Evolutionary conservation across 257 asterid genomes (phyloP), one percentile per base, ranked within the genome.

Genomic region (Fraxinus quadrangulata): DNA sequence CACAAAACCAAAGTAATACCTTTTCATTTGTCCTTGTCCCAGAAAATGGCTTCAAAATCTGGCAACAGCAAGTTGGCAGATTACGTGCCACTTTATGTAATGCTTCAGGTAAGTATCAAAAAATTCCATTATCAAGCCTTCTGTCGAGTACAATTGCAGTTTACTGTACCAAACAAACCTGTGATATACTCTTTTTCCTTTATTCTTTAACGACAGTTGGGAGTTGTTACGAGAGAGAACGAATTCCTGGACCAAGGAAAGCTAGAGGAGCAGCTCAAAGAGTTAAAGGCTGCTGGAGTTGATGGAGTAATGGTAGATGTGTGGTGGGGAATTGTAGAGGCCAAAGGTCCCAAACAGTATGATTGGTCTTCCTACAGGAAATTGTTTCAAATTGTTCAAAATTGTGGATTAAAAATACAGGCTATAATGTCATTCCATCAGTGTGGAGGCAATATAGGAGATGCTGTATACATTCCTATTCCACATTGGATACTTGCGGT

Each of bases 291-390:
- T 28, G 96, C 89, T 4, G 97, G 85, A 16, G 89, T 90, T 0
- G 98, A 94, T 67, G 97, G 98, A 21, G 86, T 94, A 30, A 94
- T 92, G 98, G 97, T 94, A 67, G 98, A 94, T 74, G 94, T 94
- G 24, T 91, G 98, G 97, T 92, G 98, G 97, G 96, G 98, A 7
- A 86, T 92, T 3, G 77, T 88, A 12, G 98, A 94, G 77, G 80
- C 85, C 72, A 77, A 83, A 71, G 94, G 87, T 4, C 94, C 97
- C 0, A 86, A 84, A 47, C 85, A 80, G 24, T 92, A 89, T 72
- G 86, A 91, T 30, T 94, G 98, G 97, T 86, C 86, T 67, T 88
- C 97, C 10, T 92, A 92, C 87, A 82, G 76, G 75, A 83, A 74
- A 67, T 81, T 94, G 37, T 91, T 94, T 75, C 75, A 78, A n/a